Evolutionary conservation across 352 stramenopile genomes (phyloP), one percentile per base, ranked within the genome.

Genomic region (Blastocystis sp.): DNA sequence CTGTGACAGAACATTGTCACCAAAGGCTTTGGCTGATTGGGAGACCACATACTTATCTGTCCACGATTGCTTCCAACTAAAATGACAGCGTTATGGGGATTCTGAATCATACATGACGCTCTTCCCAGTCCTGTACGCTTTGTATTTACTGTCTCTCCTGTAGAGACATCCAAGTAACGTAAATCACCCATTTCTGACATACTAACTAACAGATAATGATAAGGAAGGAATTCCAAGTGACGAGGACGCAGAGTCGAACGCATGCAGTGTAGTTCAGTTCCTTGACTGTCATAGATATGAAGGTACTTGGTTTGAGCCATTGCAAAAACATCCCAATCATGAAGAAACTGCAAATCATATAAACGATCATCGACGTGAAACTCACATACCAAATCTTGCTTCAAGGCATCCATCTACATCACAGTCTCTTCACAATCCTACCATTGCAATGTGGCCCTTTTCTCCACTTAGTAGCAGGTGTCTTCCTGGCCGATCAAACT

Each of bases 1-100:
- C 95, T 92, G 89, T 99, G 96, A 89, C 95, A 98, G 59, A 98
- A 92, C 91, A 98, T 96, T 89, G 97, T 97, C 69, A 98, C 95
- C 51, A 99, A 92, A 43, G 94, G 90, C 74, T 95, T 92, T 24
- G 89, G 87, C 65, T 87, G 96, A 88, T 96, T 96, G 4, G 96
- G 96, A 29, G 93, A 97, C 96, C 96, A 99, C 7, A 99, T 91
- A 24, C 94, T 97, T 19, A 98, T 95, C 56, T 96, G 94, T 46
- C 96, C 96, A 89, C 95, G 98, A 39, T 92, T 92, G 89, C 98
- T 95, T 57, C 96, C 96, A 3, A 97, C 89, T 89, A 98, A 95
- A 24, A 98, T 90, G 16, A 98, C 93, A 29, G 94, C 95, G 88
- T 98, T 98, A 90, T 93, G 94, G 21, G 94, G 95, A 91, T 98